These are phyloP conservation scores for Suhomyces terraborum DNA, from an alignment of 1,139 yeast species.

Conservation along the genomic window DNA sequence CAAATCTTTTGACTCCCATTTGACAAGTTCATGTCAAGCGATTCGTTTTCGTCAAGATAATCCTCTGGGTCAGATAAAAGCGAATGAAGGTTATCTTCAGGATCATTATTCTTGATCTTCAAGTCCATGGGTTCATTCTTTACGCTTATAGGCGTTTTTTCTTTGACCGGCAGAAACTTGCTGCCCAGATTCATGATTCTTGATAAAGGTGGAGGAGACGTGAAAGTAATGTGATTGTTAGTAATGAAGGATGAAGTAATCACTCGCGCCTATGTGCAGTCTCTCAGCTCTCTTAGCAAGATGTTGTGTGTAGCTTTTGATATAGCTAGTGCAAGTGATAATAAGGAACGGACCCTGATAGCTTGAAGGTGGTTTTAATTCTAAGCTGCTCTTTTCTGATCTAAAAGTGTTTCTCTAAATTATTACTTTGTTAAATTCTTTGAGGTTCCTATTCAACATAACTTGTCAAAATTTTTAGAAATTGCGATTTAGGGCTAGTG, in stretches of 20 bases:
- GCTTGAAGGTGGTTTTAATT: no score
- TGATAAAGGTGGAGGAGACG: neutral
- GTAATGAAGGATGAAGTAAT: neutral
- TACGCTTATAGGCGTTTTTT: constrained; percentile 1
- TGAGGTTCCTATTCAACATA: no score
- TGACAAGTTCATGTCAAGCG: constrained; percentile 61
- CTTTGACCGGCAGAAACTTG: constrained; percentile 10
- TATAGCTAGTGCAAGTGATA: no score
- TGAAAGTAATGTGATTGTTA: neutral
- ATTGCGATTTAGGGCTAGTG: no score
- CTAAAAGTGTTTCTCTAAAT: no score
- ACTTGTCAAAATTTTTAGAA: no score
- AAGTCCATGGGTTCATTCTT: constrained; percentile 12
- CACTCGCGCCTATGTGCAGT: neutral
- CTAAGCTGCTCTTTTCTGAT: no score
- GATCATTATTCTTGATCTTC: constrained; percentile 23
- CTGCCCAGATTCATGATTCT: constrained; percentile 3
- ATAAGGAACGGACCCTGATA: no score
- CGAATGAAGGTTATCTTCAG: constrained; percentile 28
- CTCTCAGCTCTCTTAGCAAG: no score
- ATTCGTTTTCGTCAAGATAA: constrained; percentile 55
- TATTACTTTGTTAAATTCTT: no score
- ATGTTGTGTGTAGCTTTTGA: no score
- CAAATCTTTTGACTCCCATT: constrained; percentile 72
- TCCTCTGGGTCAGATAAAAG: constrained; percentile 51